phyloP scores from a whole-genome alignment of 768 basidiomycete species.

The Xerocomellus dryophilus region DNA sequence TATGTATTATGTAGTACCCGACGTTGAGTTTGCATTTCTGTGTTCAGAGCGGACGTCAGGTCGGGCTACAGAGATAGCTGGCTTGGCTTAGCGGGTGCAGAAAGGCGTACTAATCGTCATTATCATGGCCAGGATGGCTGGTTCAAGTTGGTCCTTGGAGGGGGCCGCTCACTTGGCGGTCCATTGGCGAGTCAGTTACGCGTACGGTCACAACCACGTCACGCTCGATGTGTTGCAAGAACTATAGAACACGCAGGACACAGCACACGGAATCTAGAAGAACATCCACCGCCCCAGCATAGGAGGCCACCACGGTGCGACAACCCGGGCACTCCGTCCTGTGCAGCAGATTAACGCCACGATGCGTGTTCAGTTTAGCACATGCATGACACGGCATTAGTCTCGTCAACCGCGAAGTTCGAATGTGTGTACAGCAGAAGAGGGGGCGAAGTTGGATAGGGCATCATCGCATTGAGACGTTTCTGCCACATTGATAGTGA shows the following conservation, averaged over 20 bases:
- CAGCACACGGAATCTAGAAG: constrained; percentile 11
- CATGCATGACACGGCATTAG: constrained; percentile 13
- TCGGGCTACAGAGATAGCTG: background rate
- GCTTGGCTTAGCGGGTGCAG: background rate
- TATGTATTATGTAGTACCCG: no score
- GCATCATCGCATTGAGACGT: constrained; percentile 22
- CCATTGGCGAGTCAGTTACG: background rate
- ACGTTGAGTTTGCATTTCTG: no score
- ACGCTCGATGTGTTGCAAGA: background rate
- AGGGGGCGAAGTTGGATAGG: constrained; percentile 8
- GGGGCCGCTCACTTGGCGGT: background rate
- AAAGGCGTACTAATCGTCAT: background rate
- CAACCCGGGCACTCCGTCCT: background rate
- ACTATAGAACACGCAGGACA: constrained; percentile 2
- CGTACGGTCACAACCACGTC: background rate
- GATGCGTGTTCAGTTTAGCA: constrained; percentile 7
- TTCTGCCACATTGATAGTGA: constrained; percentile 13
- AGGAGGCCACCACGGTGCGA: background rate
- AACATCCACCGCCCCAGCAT: constrained; percentile 1
- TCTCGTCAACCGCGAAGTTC: constrained; percentile 1
- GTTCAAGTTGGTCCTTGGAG: no score
- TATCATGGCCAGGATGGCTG: background rate
- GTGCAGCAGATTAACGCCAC: constrained; percentile 8
- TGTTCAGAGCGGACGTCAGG: background rate
- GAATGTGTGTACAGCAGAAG: constrained; percentile 14